Evolutionary conservation across 345 rosid species (phyloP).

Genomic region (Citrus maxima): DNA sequence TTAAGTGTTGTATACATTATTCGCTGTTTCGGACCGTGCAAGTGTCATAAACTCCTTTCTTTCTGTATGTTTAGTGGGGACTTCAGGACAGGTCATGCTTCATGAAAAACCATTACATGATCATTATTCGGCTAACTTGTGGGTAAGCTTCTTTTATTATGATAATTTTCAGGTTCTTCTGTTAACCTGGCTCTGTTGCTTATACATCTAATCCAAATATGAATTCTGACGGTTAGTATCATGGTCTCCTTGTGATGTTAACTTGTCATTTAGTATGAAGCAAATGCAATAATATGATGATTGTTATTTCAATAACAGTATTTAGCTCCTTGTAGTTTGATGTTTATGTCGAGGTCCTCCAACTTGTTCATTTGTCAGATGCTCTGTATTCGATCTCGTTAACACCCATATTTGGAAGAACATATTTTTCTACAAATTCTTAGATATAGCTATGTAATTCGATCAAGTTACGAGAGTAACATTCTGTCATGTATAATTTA

Average conservation of each 20-base stretch:
- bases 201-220: too few species aligned
- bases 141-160: conserved; percentile 48
- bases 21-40: background rate
- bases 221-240: too few species aligned
- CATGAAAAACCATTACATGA: conserved; percentile 81
- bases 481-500: background rate
- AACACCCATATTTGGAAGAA: too few species aligned
- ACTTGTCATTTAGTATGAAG: background rate
- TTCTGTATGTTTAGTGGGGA: conserved; percentile 69
- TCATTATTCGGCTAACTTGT: conserved; percentile 57
- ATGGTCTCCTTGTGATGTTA: background rate
- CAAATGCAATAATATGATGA: background rate
- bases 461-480: too few species aligned
- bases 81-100: conserved; percentile 75
- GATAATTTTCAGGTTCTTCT: background rate
- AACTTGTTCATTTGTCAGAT: too few species aligned
- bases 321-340: background rate
- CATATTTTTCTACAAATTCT: too few species aligned
- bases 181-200: background rate
- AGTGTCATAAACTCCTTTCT: background rate
- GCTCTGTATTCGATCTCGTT: too few species aligned
- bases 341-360: too few species aligned
- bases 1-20: background rate
- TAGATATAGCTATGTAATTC: too few species aligned
- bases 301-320: background rate